phyloP scores from a whole-genome alignment of 495 filamentous ascomycete genomes.

The Barbatosphaeria neglecta region DNA sequence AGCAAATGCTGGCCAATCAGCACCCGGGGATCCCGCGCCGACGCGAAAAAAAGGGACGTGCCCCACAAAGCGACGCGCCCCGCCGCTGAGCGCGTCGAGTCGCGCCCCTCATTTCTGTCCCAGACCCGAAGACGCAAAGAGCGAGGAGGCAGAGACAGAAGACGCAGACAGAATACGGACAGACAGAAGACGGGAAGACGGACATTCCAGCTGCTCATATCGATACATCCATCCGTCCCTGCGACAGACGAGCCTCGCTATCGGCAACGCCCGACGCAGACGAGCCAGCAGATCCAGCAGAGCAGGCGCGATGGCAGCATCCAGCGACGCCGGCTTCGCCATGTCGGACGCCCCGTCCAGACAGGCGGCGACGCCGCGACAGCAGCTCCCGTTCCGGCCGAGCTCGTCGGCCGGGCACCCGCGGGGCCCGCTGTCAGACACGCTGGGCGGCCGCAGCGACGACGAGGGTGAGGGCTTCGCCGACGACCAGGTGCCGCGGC shows the following conservation, averaged over 20 bases:
- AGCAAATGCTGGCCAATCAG: background rate
- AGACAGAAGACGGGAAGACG: too few relatives aligned
- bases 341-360: conserved; percentile 30
- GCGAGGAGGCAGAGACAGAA: too few relatives aligned
- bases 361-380: conserved; percentile 23
- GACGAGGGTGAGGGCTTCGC: conserved; percentile 47
- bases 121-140: too few relatives aligned
- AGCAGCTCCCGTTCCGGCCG: conserved; percentile 13
- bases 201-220: too few relatives aligned
- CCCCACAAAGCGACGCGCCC: background rate
- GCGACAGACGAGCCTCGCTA: background rate
- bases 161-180: too few relatives aligned
- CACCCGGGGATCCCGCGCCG: background rate
- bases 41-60: background rate
- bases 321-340: conserved; percentile 31
- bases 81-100: background rate
- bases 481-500: conserved; percentile 42
- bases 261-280: background rate
- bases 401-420: conserved; percentile 48
- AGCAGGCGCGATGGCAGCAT: conserved; percentile 23
- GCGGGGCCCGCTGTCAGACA: conserved; percentile 54
- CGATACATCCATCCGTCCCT: background rate
- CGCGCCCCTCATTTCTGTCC: background rate
- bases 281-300: conserved; percentile 13
- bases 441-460: conserved; percentile 50